These are phyloP conservation scores for Odonthalia washingtoniensis DNA, from an alignment of 31 red algal species.

Conservation along the genomic window DNA sequence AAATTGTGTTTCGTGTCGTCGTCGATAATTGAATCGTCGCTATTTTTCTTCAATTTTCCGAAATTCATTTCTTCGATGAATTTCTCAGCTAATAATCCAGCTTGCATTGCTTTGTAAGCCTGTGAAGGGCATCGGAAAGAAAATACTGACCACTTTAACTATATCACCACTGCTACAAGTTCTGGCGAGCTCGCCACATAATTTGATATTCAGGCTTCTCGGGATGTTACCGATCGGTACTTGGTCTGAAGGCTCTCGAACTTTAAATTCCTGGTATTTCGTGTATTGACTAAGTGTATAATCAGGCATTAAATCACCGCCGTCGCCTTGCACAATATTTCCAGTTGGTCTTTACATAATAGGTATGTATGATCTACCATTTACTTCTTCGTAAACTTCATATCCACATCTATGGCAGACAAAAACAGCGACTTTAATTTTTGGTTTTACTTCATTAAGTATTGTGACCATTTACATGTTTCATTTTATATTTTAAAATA, in stretches of 20 bases:
- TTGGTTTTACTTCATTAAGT: slow-evolving; percentile 91
- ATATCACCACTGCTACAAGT: too few relatives aligned
- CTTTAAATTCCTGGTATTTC: too few relatives aligned
- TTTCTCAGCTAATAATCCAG: slow-evolving; percentile 87
- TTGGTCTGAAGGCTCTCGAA: too few relatives aligned
- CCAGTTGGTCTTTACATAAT: slow-evolving; percentile 71
- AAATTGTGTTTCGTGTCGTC: slow-evolving; percentile 92
- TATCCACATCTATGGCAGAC: slow-evolving; percentile 81
- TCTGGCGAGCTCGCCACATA: too few relatives aligned
- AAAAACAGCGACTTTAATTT: slow-evolving; percentile 81
- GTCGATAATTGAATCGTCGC: slow-evolving; percentile 61
- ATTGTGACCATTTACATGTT: too few relatives aligned
- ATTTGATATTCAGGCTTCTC: too few relatives aligned
- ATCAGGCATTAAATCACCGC: too few relatives aligned
- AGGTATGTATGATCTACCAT: slow-evolving; percentile 77
- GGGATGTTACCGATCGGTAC: too few relatives aligned
- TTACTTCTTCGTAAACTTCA: slow-evolving; percentile 86
- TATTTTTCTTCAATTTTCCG: slow-evolving; percentile 77
- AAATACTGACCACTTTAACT: slow-evolving; percentile 81
- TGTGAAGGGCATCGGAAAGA: slow-evolving; percentile 78
- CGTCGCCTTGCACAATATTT: slow-evolving; percentile 72
- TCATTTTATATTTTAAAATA: too few relatives aligned
- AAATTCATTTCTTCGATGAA: slow-evolving; percentile 76
- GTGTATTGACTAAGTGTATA: too few relatives aligned
- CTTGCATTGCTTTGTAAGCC: slow-evolving; percentile 76